Percentiles rank a stretch among this genome's conserved stretches.
These are phyloP conservation scores for Streptanthus diversifolius DNA, from an alignment of 345 rosid genomes.

Conservation along the genomic window DNA sequence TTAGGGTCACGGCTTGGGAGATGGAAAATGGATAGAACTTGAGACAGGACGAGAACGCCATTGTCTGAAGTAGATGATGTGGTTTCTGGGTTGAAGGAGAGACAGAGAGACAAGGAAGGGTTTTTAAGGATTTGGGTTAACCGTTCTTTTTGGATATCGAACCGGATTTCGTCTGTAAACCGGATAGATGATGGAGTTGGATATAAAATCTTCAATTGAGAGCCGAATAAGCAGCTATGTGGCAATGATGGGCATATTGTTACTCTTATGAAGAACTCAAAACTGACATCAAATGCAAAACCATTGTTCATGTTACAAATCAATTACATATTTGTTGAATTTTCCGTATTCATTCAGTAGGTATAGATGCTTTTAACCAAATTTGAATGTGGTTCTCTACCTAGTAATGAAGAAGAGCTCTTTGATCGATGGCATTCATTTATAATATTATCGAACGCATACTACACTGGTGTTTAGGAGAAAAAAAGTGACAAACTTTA, in stretches of 20 bases:
- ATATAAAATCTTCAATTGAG: not conserved
- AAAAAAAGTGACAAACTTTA: not conserved
- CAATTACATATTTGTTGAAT: not conserved
- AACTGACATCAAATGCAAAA: not conserved
- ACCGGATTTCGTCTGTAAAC: not conserved
- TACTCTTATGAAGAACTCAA: not conserved
- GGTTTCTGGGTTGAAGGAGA: not conserved
- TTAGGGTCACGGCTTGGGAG: slow-evolving; percentile 20
- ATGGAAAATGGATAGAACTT: slow-evolving; percentile 51
- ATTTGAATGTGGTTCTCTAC: too few relatives aligned
- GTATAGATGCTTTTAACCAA: too few relatives aligned
- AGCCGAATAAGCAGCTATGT: not conserved
- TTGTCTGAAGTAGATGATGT: slow-evolving; percentile 12
- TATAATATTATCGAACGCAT: too few relatives aligned
- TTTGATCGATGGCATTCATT: too few relatives aligned
- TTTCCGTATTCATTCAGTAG: too few relatives aligned
- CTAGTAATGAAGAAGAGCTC: too few relatives aligned
- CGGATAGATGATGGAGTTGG: not conserved
- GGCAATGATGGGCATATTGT: not conserved
- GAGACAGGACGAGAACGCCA: slow-evolving; percentile 56
- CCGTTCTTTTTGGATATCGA: not conserved
- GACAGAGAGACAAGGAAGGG: not conserved
- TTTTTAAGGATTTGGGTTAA: slow-evolving; percentile 21
- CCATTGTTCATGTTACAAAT: not conserved
- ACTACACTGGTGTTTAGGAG: too few relatives aligned